Conservation (phyloP, 805 yeast genomes). For the Komagataella populi region DNA sequence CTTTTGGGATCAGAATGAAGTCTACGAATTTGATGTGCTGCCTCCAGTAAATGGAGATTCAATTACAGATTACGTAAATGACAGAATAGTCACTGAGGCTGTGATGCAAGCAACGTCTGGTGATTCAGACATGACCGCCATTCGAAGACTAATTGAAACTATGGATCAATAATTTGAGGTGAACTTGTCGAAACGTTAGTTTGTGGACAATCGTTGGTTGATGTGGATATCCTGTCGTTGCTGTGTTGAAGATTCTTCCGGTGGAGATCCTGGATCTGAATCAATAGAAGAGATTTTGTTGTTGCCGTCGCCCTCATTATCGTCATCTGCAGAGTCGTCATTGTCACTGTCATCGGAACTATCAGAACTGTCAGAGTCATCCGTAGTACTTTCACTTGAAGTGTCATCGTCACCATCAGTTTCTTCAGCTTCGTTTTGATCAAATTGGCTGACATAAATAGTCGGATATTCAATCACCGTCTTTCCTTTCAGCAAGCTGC, state of each 20-base stretch:
- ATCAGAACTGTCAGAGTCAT: constrained; percentile 2
- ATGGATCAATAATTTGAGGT: neutral
- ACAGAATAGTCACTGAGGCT: neutral
- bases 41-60: constrained; percentile 40
- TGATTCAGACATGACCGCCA: neutral
- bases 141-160: neutral
- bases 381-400: constrained; percentile 1
- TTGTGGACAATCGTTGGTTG: neutral
- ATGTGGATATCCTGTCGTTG: neutral
- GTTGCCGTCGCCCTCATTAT: neutral
- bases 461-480: constrained; percentile 74
- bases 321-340: neutral
- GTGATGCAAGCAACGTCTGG: neutral
- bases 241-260: neutral
- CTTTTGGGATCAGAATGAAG: constrained; percentile 48
- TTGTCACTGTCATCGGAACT: neutral
- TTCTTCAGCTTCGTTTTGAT: constrained; percentile 3
- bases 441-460: constrained; percentile 23
- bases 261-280: neutral
- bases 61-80: neutral
- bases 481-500: constrained; percentile 36
- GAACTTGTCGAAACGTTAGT: neutral
- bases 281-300: neutral
- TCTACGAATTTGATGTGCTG: constrained; percentile 57
- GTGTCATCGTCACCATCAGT: neutral